These are phyloP conservation scores for Ilex aquifolium DNA, from an alignment of 257 asterid genomes.

Conservation along the genomic window DNA sequence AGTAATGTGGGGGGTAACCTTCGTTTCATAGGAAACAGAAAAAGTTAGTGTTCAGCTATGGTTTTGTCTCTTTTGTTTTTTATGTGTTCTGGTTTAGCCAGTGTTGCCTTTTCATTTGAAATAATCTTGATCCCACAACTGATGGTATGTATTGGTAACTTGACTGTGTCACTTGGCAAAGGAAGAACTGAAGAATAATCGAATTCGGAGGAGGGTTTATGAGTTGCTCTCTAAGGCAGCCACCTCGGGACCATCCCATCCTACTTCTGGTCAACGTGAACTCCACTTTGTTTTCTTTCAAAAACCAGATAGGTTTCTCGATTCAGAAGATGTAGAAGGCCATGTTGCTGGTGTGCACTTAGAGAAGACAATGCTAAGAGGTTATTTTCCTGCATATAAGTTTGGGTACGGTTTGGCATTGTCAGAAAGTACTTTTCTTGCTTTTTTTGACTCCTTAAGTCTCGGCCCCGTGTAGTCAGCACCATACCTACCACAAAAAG, in stretches of 20 bases:
- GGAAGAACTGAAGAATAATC: slow-evolving; percentile 79
- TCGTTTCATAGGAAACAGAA: neutral
- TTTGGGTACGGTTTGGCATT: neutral
- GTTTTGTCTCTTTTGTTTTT: too few species aligned
- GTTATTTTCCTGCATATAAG: slow-evolving; percentile 24
- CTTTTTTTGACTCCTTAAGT: too few species aligned
- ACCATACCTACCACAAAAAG: too few species aligned
- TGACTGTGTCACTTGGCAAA: slow-evolving; percentile 33
- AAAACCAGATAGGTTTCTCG: slow-evolving; percentile 71
- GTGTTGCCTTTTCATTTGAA: neutral
- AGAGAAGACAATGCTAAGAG: slow-evolving; percentile 73
- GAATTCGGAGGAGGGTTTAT: slow-evolving; percentile 78
- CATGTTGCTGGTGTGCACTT: slow-evolving; percentile 60
- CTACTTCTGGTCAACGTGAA: slow-evolving; percentile 46
- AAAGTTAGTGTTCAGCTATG: neutral
- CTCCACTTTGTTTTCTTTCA: slow-evolving; percentile 86
- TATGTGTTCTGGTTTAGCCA: neutral
- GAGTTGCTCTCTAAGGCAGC: slow-evolving; percentile 84
- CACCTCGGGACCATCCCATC: slow-evolving; percentile 25
- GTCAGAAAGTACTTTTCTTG: too few species aligned
- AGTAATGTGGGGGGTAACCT: neutral
- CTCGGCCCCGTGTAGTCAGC: too few species aligned
- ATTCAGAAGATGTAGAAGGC: slow-evolving; percentile 38
- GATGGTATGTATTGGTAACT: slow-evolving; percentile 9
- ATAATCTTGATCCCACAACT: neutral